Percentiles rank a stretch among this genome's conserved stretches.
These are phyloP conservation scores for Sanghuangporus weigelae DNA, from an alignment of 1,284 basidiomycete species.

Conservation along the genomic window DNA sequence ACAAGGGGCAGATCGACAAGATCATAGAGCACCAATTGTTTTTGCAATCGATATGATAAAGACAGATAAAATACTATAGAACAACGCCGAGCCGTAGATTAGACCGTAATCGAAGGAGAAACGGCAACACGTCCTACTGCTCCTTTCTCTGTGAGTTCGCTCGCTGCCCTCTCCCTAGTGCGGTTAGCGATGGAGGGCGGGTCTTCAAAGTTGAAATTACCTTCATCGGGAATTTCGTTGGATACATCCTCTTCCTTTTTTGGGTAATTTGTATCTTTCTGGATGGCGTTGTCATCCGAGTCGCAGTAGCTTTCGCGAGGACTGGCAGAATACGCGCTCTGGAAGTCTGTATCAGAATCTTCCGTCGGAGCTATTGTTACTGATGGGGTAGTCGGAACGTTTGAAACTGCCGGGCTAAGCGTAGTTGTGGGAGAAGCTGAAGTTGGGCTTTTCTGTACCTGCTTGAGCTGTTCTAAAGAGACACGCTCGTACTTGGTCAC, in stretches of 20 bases:
- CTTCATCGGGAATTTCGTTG: slow-evolving; percentile 19
- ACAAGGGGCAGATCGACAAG: not conserved
- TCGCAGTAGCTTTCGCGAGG: slow-evolving; percentile 58
- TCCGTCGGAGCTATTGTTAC: slow-evolving; percentile 49
- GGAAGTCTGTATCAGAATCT: slow-evolving; percentile 79
- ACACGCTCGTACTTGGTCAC: slow-evolving; percentile 6
- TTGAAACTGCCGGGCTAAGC: slow-evolving; percentile 28
- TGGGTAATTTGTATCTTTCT: slow-evolving; percentile 10
- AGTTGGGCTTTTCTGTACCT: slow-evolving; percentile 26
- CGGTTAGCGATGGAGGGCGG: slow-evolving; percentile 12
- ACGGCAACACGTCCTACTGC: not conserved
- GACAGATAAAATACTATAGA: slow-evolving; percentile 5
- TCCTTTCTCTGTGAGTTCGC: slow-evolving; percentile 37
- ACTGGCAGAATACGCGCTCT: slow-evolving; percentile 74
- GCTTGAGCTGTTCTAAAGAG: not conserved
- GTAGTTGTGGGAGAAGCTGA: slow-evolving; percentile 20
- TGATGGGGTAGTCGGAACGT: slow-evolving; percentile 37
- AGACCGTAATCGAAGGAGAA: not conserved
- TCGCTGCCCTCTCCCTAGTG: slow-evolving; percentile 38
- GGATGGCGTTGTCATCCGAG: slow-evolving; percentile 27
- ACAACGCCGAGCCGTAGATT: not conserved
- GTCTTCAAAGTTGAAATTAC: slow-evolving; percentile 6
- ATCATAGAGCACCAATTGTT: not conserved
- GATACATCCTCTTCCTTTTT: not conserved
- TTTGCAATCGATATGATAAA: not conserved